Evolutionary conservation across 352 stramenopile genomes (phyloP), one percentile per base, ranked within the genome.

Genomic region (Phytophthora capsici): DNA sequence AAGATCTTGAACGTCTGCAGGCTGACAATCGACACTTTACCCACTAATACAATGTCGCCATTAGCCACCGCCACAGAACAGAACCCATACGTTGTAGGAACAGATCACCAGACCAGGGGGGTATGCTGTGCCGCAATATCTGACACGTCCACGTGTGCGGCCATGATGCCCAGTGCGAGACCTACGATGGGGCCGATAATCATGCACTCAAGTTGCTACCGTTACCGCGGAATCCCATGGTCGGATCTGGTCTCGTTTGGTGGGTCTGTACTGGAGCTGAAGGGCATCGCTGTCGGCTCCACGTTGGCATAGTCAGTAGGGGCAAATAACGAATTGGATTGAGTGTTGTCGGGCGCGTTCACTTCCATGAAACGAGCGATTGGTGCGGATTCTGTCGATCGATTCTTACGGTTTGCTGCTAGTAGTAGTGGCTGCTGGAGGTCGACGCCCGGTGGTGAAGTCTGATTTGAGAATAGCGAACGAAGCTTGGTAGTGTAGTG

Each of bases 31-130:
- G 79, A 90, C 0, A 89, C 75, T 61, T 91, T 92, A 34, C 84
- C 84, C 2, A 91, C 78, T 30, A 84, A 87, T 30, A 95, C 74
- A 28, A 91, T 87, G 58, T 93, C 87, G 0, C 80, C 82, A 16
- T 92, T 82, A 19, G 84, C 83, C 8, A 95, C 82, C 0, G 85
- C 80, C 12, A 95, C 84, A 0, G 82, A 83, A 50, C 82, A 93
- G 70, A 95, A 95, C 3, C 92, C 84, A 56, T 93, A 88, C 19
- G 87, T 28, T 84, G 78, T 16, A 93, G 59, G 58, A 93, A 95
- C 43, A 95, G 66, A 7, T 93, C 79, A 1, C 87, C 84, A 0
- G 87, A 84, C n/a, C n/a, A 93, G 57, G 22, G 78, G 66, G 20
- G 93, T 78, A 81, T 79, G 89, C 32, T 78, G 53, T 8, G 78